Conservation (phyloP, 345 rosid species). For the Corymbia maculata region DNA sequence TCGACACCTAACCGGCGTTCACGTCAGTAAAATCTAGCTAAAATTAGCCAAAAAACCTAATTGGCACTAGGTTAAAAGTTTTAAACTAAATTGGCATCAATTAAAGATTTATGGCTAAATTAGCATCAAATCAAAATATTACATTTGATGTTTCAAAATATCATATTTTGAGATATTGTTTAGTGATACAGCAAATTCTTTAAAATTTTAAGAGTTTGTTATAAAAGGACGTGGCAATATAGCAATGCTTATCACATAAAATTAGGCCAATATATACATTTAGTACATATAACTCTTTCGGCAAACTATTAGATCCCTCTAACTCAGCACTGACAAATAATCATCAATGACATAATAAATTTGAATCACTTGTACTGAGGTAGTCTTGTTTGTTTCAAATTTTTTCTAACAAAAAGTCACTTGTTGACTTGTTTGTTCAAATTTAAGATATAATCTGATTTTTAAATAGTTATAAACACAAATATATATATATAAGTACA, state of each 20-base stretch:
- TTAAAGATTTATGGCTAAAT: too few relatives aligned
- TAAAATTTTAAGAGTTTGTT: background rate
- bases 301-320: background rate
- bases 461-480: background rate
- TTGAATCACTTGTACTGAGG: background rate
- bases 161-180: background rate
- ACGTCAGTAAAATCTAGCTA: too few relatives aligned
- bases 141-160: background rate
- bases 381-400: background rate
- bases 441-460: background rate
- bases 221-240: background rate
- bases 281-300: background rate
- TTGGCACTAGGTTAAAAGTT: too few relatives aligned
- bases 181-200: background rate
- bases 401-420: background rate
- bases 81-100: too few relatives aligned
- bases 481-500: background rate
- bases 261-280: background rate
- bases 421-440: background rate
- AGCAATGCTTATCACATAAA: background rate
- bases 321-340: background rate
- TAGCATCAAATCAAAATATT: background rate
- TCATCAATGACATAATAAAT: background rate
- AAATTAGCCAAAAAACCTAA: too few relatives aligned
- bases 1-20: too few relatives aligned